Conservation (phyloP, 768 basidiomycete species). For the Paxillus ammoniavirescens region DNA sequence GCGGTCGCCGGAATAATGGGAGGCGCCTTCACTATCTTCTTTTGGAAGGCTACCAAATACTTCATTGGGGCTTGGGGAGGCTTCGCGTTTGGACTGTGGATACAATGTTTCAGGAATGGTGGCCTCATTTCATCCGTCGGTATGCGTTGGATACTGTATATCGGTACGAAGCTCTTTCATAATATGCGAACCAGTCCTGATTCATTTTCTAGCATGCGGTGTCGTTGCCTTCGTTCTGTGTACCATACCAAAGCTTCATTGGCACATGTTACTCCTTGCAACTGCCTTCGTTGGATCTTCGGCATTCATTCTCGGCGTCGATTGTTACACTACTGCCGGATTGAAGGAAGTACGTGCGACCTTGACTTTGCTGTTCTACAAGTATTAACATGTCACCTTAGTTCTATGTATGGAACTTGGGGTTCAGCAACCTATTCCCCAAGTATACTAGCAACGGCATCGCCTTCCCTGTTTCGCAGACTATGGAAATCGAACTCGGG, state of each 20-base stretch:
- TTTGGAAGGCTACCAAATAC: constrained; percentile 88
- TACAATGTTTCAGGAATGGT: constrained; percentile 81
- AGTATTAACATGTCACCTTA: constrained; percentile 31
- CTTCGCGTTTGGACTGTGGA: constrained; percentile 81
- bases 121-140: constrained; percentile 78
- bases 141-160: constrained; percentile 86
- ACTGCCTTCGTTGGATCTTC: constrained; percentile 90
- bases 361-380: not conserved
- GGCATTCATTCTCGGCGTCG: constrained; percentile 88
- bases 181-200: constrained; percentile 12
- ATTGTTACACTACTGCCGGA: constrained; percentile 89
- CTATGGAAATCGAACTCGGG: constrained; percentile 92
- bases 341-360: constrained; percentile 76
- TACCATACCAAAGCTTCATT: constrained; percentile 84
- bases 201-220: constrained; percentile 49
- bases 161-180: constrained; percentile 49
- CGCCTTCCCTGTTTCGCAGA: constrained; percentile 80
- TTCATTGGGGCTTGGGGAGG: constrained; percentile 64
- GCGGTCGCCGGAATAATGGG: constrained; percentile 80
- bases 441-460: constrained; percentile 68
- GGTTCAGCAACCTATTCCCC: constrained; percentile 77
- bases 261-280: constrained; percentile 80
- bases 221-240: constrained; percentile 80
- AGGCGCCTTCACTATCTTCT: constrained; percentile 86
- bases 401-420: constrained; percentile 97